A percentile compares a stretch with the other conserved stretches of the same genome.
phyloP scores from a whole-genome alignment of 345 rosid genomes.

The Eucalyptus sp. region DNA sequence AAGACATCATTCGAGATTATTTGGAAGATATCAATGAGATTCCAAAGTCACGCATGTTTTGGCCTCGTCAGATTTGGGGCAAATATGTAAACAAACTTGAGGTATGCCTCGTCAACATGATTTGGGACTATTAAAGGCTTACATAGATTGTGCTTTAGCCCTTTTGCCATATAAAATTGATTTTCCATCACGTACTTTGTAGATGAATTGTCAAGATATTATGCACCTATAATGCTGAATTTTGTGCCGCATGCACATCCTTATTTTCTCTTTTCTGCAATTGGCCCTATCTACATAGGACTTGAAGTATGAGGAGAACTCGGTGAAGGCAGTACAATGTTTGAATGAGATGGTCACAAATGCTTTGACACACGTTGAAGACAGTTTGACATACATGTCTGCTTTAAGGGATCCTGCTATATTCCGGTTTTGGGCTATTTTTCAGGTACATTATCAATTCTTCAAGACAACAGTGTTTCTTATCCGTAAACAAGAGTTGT shows the following conservation, averaged over 20 bases:
- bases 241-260: background rate
- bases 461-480: background rate
- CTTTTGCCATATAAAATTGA: background rate
- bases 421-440: constrained; percentile 85
- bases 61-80: background rate
- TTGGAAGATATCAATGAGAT: constrained; percentile 93
- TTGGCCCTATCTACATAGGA: constrained; percentile 25
- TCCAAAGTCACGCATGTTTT: constrained; percentile 43
- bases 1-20: constrained; percentile 91
- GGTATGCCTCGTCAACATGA: constrained; percentile 20
- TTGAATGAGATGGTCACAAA: constrained; percentile 91
- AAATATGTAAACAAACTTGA: constrained; percentile 34
- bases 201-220: background rate
- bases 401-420: constrained; percentile 51
- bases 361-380: constrained; percentile 62
- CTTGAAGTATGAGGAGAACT: constrained; percentile 35
- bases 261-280: background rate
- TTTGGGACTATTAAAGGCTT: background rate
- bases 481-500: background rate
- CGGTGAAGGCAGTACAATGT: constrained; percentile 74
- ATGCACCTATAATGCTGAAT: background rate
- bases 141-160: background rate
- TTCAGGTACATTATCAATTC: constrained; percentile 37
- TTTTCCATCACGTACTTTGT: background rate
- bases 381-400: constrained; percentile 69